Conservation (phyloP, 2,329 filamentous ascomycete genomes). For the Venturia asperata region DNA sequence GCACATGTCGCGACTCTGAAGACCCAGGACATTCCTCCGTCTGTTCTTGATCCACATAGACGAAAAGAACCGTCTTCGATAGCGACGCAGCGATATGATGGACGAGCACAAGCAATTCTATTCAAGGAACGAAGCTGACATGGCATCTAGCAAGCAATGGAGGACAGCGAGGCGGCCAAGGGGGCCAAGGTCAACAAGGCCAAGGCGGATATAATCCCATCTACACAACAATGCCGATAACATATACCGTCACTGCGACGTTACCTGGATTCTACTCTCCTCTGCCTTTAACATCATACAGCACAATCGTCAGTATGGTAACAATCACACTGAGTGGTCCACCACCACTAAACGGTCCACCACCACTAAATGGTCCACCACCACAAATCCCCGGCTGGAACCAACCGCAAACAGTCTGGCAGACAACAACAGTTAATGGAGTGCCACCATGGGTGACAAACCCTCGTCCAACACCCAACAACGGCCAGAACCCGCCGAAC, state of each 20-base stretch:
- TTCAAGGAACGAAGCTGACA: not conserved
- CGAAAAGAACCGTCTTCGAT: not conserved
- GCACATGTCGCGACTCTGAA: not conserved
- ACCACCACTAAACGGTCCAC: too few relatives aligned
- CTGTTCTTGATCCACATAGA: too few relatives aligned
- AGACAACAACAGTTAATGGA: constrained; percentile 7
- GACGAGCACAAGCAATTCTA: not conserved
- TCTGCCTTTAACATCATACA: not conserved
- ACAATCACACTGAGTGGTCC: constrained; percentile 1
- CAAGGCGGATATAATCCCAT: not conserved
- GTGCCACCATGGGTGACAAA: not conserved
- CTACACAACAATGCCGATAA: not conserved
- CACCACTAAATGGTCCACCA: not conserved
- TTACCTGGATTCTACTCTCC: constrained; percentile 7
- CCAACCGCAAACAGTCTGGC: not conserved
- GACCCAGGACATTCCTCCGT: not conserved
- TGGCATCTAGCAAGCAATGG: constrained; percentile 2
- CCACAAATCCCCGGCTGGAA: not conserved
- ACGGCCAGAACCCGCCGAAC: not conserved
- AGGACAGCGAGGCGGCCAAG: not conserved
- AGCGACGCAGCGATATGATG: not conserved
- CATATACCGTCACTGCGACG: not conserved
- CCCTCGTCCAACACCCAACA: not conserved
- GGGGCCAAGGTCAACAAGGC: not conserved
- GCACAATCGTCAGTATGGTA: constrained; percentile 12